A percentile compares a stretch with the other conserved stretches of the same genome.
Conservation (phyloP, 805 yeast species). For the Metschnikowia aberdeeniae region DNA sequence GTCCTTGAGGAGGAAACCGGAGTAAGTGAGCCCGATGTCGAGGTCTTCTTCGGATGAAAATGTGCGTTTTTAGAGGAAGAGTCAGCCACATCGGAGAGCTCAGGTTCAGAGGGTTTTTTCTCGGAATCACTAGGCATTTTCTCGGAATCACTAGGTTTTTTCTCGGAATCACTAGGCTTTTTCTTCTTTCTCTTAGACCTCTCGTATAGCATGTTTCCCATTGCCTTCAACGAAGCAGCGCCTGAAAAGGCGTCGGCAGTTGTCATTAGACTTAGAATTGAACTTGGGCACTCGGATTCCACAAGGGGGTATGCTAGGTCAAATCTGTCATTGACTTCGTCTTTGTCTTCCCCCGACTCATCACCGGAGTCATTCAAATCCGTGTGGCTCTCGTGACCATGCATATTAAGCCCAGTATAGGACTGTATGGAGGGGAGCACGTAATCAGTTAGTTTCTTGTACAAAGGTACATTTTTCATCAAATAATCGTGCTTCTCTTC, state of each 20-base stretch:
- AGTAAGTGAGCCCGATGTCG: neutral
- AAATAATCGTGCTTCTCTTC: constrained; percentile 14
- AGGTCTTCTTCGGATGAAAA: too few species aligned
- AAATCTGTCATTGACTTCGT: constrained; percentile 20
- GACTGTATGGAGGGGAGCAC: constrained; percentile 16
- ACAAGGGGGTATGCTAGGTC: constrained; percentile 27
- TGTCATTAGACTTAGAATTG: constrained; percentile 27
- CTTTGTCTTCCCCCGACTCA: neutral
- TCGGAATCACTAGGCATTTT: neutral
- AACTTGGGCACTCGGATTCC: constrained; percentile 22
- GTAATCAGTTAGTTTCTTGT: constrained; percentile 14
- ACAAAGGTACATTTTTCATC: constrained; percentile 11
- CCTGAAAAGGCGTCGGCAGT: constrained; percentile 31
- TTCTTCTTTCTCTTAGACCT: constrained; percentile 1
- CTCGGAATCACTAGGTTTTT: neutral
- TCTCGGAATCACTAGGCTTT: neutral
- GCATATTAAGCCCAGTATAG: constrained; percentile 1
- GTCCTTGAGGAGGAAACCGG: neutral
- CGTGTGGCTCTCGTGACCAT: neutral
- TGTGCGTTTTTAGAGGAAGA: too few species aligned
- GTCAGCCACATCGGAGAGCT: too few species aligned
- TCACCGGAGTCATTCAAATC: neutral
- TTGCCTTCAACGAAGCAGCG: constrained; percentile 14
- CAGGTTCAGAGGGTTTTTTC: too few species aligned
- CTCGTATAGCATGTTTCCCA: constrained; percentile 10